Evolutionary conservation across 2,329 filamentous ascomycete genomes (phyloP).

Genomic region (Colletotrichum sp.): DNA sequence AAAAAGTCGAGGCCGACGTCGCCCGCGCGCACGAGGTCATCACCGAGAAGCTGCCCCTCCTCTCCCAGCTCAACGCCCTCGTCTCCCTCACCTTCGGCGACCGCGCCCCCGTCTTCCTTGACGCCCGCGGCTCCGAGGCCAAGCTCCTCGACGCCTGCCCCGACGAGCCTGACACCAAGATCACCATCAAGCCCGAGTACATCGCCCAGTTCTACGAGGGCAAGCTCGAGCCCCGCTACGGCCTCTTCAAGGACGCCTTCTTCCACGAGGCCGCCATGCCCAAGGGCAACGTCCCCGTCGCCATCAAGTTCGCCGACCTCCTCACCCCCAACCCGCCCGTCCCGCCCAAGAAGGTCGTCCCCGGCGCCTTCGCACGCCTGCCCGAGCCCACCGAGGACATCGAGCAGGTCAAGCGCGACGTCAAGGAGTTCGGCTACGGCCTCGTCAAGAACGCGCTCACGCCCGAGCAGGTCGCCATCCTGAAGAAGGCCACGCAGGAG

Average conservation of each 20-base stretch:
- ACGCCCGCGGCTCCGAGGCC: not conserved
- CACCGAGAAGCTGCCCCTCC: not conserved
- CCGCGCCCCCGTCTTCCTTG: not conserved
- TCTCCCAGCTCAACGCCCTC: not conserved
- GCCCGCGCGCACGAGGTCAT: not conserved
- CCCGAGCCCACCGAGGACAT: not conserved
- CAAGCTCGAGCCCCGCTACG: not conserved
- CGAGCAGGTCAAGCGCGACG: conserved; percentile 4
- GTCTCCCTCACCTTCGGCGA: not conserved
- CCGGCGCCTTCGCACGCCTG: not conserved
- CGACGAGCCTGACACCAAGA: not conserved
- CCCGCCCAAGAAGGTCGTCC: not conserved
- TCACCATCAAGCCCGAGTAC: conserved; percentile 4
- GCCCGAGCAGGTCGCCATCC: not conserved
- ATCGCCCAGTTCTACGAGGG: not conserved
- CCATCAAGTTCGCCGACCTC: not conserved
- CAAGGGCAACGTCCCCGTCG: not conserved
- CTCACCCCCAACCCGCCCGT: not conserved
- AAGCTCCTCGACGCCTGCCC: not conserved
- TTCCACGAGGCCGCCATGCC: not conserved
- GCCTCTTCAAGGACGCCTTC: not conserved
- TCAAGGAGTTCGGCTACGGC: conserved; percentile 3
- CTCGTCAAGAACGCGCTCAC: conserved; percentile 5
- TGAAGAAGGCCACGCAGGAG: not conserved
- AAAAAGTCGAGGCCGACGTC: not conserved